phyloP scores from a whole-genome alignment of 2,329 filamentous ascomycete genomes.

The Phyllosticta citriasiana region DNA sequence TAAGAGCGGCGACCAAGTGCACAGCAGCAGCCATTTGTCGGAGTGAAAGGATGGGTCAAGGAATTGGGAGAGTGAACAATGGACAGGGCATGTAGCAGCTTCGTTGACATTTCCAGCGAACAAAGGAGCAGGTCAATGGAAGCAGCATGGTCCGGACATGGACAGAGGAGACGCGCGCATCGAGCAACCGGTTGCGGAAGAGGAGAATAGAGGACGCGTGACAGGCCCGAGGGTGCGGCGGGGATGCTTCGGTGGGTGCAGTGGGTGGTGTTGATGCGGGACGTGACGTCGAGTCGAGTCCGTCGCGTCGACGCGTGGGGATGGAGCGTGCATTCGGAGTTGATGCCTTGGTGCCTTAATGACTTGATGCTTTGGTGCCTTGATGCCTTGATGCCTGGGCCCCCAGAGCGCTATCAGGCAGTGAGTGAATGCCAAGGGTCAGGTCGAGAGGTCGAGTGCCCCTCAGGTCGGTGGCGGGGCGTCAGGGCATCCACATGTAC shows the following conservation, averaged over 20 bases:
- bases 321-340: not conserved
- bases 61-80: slow-evolving; percentile 1
- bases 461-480: too few species aligned
- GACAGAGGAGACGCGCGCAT: not conserved
- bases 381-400: not conserved
- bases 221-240: not conserved
- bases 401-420: not conserved
- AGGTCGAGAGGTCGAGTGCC: too few species aligned
- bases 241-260: not conserved
- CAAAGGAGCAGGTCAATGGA: slow-evolving; percentile 8
- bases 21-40: not conserved
- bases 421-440: too few species aligned
- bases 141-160: slow-evolving; percentile 10
- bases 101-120: slow-evolving; percentile 10
- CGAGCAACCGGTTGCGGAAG: slow-evolving; percentile 4
- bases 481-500: too few species aligned
- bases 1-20: not conserved
- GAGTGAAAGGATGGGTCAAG: slow-evolving; percentile 2
- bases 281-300: slow-evolving; percentile 3
- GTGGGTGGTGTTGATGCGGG: slow-evolving; percentile 1
- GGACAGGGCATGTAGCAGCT: slow-evolving; percentile 1
- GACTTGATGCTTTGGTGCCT: not conserved
- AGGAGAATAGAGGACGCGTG: not conserved
- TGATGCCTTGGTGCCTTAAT: not conserved
- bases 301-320: not conserved